Evolutionary conservation across 371 early-diverging fungal genomes (phyloP).

Genomic region (Circinella umbellata): DNA sequence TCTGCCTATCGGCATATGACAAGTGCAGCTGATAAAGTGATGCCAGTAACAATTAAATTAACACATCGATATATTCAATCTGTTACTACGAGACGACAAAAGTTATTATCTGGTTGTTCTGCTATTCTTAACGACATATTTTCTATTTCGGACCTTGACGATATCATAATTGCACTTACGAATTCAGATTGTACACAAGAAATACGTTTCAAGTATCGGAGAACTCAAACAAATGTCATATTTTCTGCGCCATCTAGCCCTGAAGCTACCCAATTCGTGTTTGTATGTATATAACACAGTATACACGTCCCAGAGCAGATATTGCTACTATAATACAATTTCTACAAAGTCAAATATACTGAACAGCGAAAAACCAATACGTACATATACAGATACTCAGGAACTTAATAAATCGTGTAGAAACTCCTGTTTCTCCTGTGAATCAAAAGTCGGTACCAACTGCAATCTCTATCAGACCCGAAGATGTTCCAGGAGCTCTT

Average conservation of each 20-base stretch:
- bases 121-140: slow-evolving; percentile 83
- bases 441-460: slow-evolving; percentile 44
- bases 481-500: slow-evolving; percentile 88
- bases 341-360: too few species aligned
- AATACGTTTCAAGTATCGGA: slow-evolving; percentile 72
- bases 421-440: slow-evolving; percentile 21
- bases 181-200: slow-evolving; percentile 62
- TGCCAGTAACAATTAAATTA: slow-evolving; percentile 82
- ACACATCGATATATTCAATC: slow-evolving; percentile 81
- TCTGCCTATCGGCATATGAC: not conserved
- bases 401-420: slow-evolving; percentile 69
- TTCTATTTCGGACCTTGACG: slow-evolving; percentile 84
- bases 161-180: slow-evolving; percentile 50
- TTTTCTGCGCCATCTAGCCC: not conserved
- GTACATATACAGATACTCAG: slow-evolving; percentile 49
- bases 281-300: not conserved
- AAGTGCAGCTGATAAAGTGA: slow-evolving; percentile 19
- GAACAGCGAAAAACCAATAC: not conserved
- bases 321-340: too few species aligned
- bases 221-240: slow-evolving; percentile 31
- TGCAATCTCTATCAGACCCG: slow-evolving; percentile 72
- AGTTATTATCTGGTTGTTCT: slow-evolving; percentile 64
- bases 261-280: slow-evolving; percentile 11
- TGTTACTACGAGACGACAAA: slow-evolving; percentile 61
- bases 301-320: too few species aligned